phyloP scores from a whole-genome alignment of 176 grass and related monocot genomes.

The Oryza punctata region DNA sequence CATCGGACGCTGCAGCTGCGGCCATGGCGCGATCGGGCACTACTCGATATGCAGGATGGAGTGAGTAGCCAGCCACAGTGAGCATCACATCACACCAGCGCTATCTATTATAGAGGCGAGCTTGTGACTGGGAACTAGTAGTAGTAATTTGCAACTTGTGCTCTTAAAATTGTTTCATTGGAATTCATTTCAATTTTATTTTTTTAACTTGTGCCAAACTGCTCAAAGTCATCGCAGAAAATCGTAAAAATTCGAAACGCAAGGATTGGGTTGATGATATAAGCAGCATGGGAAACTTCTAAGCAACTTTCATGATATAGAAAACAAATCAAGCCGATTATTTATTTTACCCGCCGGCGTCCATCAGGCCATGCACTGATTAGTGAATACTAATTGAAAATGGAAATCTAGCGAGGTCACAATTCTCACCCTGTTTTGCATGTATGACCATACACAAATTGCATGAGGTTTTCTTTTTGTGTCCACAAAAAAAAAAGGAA shows the following conservation, averaged over 20 bases:
- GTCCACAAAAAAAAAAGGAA: too few relatives aligned
- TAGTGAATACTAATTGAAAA: too few relatives aligned
- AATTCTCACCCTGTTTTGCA: not conserved
- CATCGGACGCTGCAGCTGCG: not conserved
- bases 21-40: constrained; percentile 3
- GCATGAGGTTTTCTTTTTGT: too few relatives aligned
- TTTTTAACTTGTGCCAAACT: not conserved
- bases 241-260: not conserved
- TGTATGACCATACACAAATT: too few relatives aligned
- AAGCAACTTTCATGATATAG: not conserved
- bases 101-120: not conserved
- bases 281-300: not conserved
- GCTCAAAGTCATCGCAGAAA: not conserved
- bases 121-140: not conserved
- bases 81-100: not conserved
- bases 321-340: not conserved
- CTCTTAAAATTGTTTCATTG: too few relatives aligned
- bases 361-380: not conserved
- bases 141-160: not conserved
- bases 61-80: not conserved
- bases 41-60: not conserved
- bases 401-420: too few relatives aligned
- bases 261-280: not conserved
- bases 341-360: not conserved
- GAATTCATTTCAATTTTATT: not conserved